Base-by-base conservation (phyloP, 1,284 basidiomycete genomes). In the Blastosporella zonata region DNA sequence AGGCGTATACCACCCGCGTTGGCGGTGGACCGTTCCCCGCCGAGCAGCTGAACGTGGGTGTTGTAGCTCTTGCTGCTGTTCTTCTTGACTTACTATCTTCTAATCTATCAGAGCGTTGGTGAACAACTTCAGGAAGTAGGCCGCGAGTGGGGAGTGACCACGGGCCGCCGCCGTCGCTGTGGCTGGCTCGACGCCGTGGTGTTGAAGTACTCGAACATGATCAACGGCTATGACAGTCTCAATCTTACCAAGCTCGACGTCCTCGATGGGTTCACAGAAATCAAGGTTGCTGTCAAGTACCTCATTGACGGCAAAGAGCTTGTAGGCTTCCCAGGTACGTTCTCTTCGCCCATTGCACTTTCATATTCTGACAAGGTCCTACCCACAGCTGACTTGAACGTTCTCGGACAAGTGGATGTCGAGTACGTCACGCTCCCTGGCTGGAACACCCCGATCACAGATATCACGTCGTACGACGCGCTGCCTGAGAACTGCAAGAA, bases 181-280 rank as follows among this genome's bases (percentile, higher is more conserved):
- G 96, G 96, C 21, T 99, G 97, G 97, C 82, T 99, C 43, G 97
- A 99, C 70, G 77, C 98, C 18, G 92, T 97, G 52, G 93, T 97
- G 48, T 81, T 98, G 77, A 87, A 84, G 65, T 90, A 98, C 70
- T 98, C 96, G 22, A 85, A 79, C 63, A 72, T 93, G 56, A 93
- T 99, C 78, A 99, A 99, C 70, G 96, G 96, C 36, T 99, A 98
- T 71, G 93, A 96, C 61, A 68, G 74, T 49, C 75, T 98, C 58
- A 99, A 99, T 72, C 76, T 99, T 59, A 99, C 96, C 55, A 99
- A 99, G 69, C 82, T 99, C 50, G 96, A 99, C 62, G 78, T 99
- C 12, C 77, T 99, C 35, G 95, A 98, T 62, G 73, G 78, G 44
- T 77, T 99, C 36, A 68, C 81, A 1, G 91, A 96, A 72, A 90